phyloP scores from a whole-genome alignment of 306 rosid species.

The cucumber (Cucumis sativus) region DNA sequence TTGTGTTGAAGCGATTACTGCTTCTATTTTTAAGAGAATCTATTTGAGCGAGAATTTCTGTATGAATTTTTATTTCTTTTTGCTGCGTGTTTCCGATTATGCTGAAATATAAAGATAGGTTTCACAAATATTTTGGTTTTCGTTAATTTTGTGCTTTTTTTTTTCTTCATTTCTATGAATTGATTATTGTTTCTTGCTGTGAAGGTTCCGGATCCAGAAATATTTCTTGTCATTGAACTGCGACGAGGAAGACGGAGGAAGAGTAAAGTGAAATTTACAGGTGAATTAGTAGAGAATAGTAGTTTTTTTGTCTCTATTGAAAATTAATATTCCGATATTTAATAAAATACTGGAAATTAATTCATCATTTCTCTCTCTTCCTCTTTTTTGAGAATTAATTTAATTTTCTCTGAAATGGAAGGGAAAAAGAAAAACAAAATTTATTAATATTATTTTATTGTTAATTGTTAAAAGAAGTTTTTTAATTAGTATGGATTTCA shows the following conservation, averaged over 20 bases:
- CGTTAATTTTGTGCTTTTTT: background rate
- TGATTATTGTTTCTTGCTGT: background rate
- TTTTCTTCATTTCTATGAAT: background rate
- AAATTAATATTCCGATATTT: background rate
- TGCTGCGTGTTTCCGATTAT: background rate
- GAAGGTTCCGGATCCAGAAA: background rate
- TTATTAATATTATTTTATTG: too few relatives aligned
- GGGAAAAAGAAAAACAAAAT: background rate
- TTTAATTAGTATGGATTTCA: background rate
- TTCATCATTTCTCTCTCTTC: background rate
- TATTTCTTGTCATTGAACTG: background rate
- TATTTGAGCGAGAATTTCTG: background rate
- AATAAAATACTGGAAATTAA: background rate
- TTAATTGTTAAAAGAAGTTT: background rate
- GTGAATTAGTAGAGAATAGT: background rate
- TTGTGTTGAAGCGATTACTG: background rate
- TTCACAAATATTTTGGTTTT: background rate
- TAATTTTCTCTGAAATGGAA: background rate
- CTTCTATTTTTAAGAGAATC: slow-evolving; percentile 1
- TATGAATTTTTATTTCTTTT: background rate
- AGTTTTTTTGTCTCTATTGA: background rate
- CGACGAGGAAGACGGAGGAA: background rate
- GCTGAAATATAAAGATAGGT: background rate
- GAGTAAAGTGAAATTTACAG: slow-evolving; percentile 3
- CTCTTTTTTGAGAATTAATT: background rate